Percentiles rank a stretch among this genome's conserved stretches.
These are phyloP conservation scores for Syzygium malaccense DNA, from an alignment of 441 rosid genomes.

Conservation along the genomic window DNA sequence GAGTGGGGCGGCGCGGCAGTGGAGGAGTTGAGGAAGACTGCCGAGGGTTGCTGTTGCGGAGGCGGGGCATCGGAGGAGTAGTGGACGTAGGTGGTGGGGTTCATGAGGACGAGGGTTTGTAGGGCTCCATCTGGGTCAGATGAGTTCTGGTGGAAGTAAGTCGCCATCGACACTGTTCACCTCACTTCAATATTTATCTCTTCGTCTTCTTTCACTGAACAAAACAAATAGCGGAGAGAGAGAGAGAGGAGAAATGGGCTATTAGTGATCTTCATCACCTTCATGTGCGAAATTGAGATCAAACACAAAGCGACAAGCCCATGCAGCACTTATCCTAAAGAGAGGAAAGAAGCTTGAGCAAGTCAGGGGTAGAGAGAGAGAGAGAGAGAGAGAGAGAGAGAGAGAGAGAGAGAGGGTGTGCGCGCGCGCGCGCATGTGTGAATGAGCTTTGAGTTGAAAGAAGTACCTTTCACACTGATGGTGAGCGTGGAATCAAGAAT, in stretches of 20 bases:
- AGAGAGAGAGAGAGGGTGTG: no score
- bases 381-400: slow-evolving; percentile 2
- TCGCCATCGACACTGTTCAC: slow-evolving; percentile 44
- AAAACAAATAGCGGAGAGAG: not conserved
- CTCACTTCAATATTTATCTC: slow-evolving; percentile 13
- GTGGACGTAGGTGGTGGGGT: slow-evolving; percentile 82
- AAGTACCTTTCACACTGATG: not conserved
- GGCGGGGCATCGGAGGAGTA: slow-evolving; percentile 37
- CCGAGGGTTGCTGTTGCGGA: slow-evolving; percentile 20
- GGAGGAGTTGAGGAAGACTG: slow-evolving; percentile 58
- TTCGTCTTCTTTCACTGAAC: not conserved
- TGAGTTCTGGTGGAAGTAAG: slow-evolving; percentile 78
- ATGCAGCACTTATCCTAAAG: not conserved
- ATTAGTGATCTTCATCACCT: not conserved
- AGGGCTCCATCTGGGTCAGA: slow-evolving; percentile 63
- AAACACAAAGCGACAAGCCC: not conserved
- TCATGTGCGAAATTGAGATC: not conserved
- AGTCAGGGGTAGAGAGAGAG: slow-evolving; percentile 18
- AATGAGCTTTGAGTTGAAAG: slow-evolving; percentile 10
- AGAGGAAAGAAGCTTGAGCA: slow-evolving; percentile 18
- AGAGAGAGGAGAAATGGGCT: not conserved
- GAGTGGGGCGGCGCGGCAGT: slow-evolving; percentile 17
- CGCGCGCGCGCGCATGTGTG: slow-evolving; percentile 8
- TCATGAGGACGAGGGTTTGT: slow-evolving; percentile 92
- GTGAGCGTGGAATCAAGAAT: not conserved